A percentile compares a stretch with the other conserved stretches of the same genome.
Evolutionary conservation across 148 eudicot species (phyloP).

Genomic region (Vaccinium myrtillus): DNA sequence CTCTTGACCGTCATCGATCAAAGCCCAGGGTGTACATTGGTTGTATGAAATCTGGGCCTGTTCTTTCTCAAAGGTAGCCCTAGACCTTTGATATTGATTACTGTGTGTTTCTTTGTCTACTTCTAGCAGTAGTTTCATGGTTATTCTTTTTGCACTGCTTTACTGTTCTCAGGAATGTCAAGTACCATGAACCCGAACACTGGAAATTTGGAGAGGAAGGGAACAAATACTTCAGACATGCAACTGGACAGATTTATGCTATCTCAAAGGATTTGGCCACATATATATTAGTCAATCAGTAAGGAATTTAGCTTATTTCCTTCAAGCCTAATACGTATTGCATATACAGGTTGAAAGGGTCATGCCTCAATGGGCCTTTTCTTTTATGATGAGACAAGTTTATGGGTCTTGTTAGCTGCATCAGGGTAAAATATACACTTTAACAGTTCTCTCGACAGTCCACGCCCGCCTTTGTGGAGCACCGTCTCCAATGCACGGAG

Average conservation of each 20-base stretch:
- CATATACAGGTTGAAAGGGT: background rate
- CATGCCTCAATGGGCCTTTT: background rate
- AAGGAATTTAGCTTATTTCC: constrained; percentile 28
- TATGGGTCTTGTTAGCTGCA: background rate
- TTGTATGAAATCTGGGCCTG: constrained; percentile 98
- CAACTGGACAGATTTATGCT: constrained; percentile 97
- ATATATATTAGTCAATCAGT: constrained; percentile 84
- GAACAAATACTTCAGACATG: constrained; percentile 90
- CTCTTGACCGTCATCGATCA: constrained; percentile 81
- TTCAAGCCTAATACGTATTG: background rate
- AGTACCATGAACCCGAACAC: constrained; percentile 92
- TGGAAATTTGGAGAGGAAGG: constrained; percentile 99
- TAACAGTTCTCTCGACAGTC: background rate
- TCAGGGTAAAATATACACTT: background rate
- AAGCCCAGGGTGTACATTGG: constrained; percentile 90
- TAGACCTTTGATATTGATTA: constrained; percentile 5
- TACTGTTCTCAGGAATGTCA: constrained; percentile 55
- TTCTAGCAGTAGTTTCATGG: constrained; percentile 7
- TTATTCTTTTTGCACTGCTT: background rate
- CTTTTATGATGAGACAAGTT: background rate
- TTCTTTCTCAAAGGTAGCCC: constrained; percentile 76
- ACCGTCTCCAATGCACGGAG: background rate
- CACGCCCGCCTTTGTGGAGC: background rate
- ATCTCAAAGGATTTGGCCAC: constrained; percentile 92
- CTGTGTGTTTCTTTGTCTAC: background rate